Evolutionary conservation across 2,329 filamentous ascomycete species (phyloP).

Genomic region (Exophiala viscosa): DNA sequence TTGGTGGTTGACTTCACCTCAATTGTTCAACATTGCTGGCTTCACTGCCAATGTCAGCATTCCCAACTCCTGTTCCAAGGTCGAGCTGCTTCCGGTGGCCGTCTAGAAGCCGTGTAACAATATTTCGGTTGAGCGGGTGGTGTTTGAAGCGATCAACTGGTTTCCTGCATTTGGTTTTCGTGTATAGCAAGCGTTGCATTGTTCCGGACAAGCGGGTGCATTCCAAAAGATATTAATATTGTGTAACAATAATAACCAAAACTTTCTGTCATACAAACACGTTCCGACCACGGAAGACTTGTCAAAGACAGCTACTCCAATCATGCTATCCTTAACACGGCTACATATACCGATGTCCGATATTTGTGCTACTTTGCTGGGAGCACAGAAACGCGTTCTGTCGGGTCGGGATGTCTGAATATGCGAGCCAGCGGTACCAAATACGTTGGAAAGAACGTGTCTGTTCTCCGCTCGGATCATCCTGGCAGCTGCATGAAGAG

Average conservation of each 20-base stretch:
- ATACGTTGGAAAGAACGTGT: too few relatives aligned
- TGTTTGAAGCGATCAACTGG: neutral
- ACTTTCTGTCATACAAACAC: too few relatives aligned
- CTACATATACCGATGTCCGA: too few relatives aligned
- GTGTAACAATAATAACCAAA: neutral
- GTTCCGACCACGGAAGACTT: too few relatives aligned
- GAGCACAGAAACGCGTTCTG: too few relatives aligned
- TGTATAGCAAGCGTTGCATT: neutral
- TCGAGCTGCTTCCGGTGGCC: conserved; percentile 24
- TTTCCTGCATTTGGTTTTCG: neutral
- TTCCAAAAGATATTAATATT: neutral
- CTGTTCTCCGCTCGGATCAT: too few relatives aligned
- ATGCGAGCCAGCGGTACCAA: too few relatives aligned
- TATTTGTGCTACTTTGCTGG: too few relatives aligned
- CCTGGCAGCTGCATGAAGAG: neutral
- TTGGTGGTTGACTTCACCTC: conserved; percentile 26
- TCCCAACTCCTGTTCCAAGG: conserved; percentile 25
- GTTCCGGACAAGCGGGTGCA: neutral
- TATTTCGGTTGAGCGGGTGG: neutral
- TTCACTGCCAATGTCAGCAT: conserved; percentile 5
- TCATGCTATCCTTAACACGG: too few relatives aligned
- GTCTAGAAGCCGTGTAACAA: conserved; percentile 6
- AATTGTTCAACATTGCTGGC: conserved; percentile 24
- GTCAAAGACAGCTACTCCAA: too few relatives aligned
- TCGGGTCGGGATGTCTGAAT: too few relatives aligned